Evolutionary conservation across 2,329 filamentous ascomycete species (phyloP), one percentile per base, ranked within the genome.

Genomic region (Epichloe uncinata): DNA sequence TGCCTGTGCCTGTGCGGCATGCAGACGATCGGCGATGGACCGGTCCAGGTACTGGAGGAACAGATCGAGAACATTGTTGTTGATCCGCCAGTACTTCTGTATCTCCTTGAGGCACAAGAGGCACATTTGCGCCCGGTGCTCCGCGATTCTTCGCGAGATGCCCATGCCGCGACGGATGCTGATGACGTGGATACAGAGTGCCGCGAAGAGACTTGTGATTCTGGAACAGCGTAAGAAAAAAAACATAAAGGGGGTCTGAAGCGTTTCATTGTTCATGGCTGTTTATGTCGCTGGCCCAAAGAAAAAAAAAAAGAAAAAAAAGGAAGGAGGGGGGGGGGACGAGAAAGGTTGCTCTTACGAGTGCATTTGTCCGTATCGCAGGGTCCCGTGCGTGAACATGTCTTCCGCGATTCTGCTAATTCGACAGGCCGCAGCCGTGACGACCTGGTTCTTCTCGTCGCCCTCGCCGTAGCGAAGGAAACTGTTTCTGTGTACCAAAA

Each of bases 81-180:
- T 69, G 52, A 68, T 66, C 16, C 63, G 57, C 66, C 65, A 68
- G 54, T 67, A 68, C n/a, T 66, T 66, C 26, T 67, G 64, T 0
- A 68, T 59, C 52, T 67, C 66, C 40, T 67, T 62, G 1, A 69
- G 57, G 4, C 64, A 64, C 3, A 68, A 54, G 2, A 68, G 63
- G 37, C 65, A 68, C 53, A 66, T 62, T 35, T 67, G 64, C 1
- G 66, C 66, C 16, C 65, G 59, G 51, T 67, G 63, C 47, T 67
- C 64, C 26, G 66, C 64, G 8, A 68, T 62, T 3, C 64, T 55
- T 22, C 63, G 58, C 6, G 62, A 55, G 12, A 67, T 60, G 22
- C 63, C 64, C 7, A 55, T 58, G 20, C 60, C 61, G 41, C 63
- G 60, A 16, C 63, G 58, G 47, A 68, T 63, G 49, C 58, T 61